Percentiles rank a stretch among this genome's conserved stretches.
These are phyloP conservation scores for Fraxinus americana DNA, from an alignment of 257 asterid species.

Conservation along the genomic window DNA sequence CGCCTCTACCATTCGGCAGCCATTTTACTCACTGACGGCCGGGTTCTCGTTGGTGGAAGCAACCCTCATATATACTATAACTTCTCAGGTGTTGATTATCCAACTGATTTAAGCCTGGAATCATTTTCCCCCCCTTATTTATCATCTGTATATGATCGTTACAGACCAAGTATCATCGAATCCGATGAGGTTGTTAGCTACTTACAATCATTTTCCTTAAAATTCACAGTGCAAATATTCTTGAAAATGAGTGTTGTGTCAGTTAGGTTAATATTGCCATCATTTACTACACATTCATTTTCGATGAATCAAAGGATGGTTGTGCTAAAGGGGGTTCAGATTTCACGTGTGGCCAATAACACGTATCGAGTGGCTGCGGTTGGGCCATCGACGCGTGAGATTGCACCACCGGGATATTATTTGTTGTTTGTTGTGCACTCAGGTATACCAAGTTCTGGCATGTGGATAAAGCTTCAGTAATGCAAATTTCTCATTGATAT, in stretches of 20 bases:
- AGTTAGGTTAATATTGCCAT: slow-evolving; percentile 54
- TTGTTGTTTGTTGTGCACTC: slow-evolving; percentile 63
- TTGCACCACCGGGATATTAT: slow-evolving; percentile 73
- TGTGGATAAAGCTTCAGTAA: slow-evolving; percentile 56
- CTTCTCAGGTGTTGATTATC: slow-evolving; percentile 51
- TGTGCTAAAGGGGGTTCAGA: slow-evolving; percentile 36
- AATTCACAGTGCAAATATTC: slow-evolving; percentile 30
- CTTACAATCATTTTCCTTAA: slow-evolving; percentile 30
- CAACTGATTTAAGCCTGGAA: slow-evolving; percentile 71
- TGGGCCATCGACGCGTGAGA: slow-evolving; percentile 54
- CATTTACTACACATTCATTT: slow-evolving; percentile 66
- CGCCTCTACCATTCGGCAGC: slow-evolving; percentile 75
- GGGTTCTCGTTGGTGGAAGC: slow-evolving; percentile 67
- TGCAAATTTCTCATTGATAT: neutral
- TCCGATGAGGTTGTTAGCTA: slow-evolving; percentile 31
- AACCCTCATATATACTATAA: slow-evolving; percentile 62
- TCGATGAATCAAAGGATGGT: slow-evolving; percentile 81
- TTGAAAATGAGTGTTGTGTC: slow-evolving; percentile 25
- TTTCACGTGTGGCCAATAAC: slow-evolving; percentile 11
- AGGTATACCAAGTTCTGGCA: slow-evolving; percentile 56
- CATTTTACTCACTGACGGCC: slow-evolving; percentile 51
- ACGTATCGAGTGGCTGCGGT: slow-evolving; percentile 24
- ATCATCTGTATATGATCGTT: slow-evolving; percentile 30
- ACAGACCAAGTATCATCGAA: slow-evolving; percentile 41
- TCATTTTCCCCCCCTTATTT: slow-evolving; percentile 65